Evolutionary conservation across 768 basidiomycete species (phyloP), one percentile per base, ranked within the genome.

Genomic region (Agaricus bisporus): DNA sequence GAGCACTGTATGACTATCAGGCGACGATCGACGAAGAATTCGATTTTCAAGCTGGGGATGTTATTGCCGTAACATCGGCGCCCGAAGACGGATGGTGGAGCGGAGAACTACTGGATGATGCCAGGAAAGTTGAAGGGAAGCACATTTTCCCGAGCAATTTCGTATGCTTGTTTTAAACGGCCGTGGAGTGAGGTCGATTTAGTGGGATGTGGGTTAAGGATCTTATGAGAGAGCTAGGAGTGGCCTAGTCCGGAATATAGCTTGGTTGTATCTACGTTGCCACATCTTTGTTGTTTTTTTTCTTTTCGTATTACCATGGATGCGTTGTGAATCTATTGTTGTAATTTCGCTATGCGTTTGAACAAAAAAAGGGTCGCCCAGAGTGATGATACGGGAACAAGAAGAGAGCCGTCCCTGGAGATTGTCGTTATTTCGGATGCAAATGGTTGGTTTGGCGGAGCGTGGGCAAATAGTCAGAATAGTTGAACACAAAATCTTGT

Each of bases 81-180:
- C 94, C 94, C 8, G 93, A 94, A 62, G 95, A 97, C 64, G 95
- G 95, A 1, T 98, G 95, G 95, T 98, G 95, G 95, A 89, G 86
- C 59, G 95, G 95, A 17, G 86, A 88, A 63, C 67, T 92, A 57
- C 68, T 91, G 43, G 87, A 90, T 59, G 88, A 91, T 59, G 74
- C 74, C 38, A 73, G 91, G 61, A 74, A 87, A 58, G 76, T 81
- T 57, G 74, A 78, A 22, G 89, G 89, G 36, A 73, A 83, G 62
- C 81, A 88, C 62, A 80, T 90, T 32, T 92, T 93, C 77, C 90
- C 89, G 47, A 91, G 88, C 70, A 92, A 92, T 65, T 92, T 90
- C 66, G 88, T 91, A 41, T 82, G 82, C 60, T 64, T 91, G 66
- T 89, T 91, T 68, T 88, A 66, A 66, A 32, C 4, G 12, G 9